Percentiles rank a stretch among this genome's conserved stretches.
Conservation (phyloP, 106 monocot genomes). For the Acanthochlamys bracteata region DNA sequence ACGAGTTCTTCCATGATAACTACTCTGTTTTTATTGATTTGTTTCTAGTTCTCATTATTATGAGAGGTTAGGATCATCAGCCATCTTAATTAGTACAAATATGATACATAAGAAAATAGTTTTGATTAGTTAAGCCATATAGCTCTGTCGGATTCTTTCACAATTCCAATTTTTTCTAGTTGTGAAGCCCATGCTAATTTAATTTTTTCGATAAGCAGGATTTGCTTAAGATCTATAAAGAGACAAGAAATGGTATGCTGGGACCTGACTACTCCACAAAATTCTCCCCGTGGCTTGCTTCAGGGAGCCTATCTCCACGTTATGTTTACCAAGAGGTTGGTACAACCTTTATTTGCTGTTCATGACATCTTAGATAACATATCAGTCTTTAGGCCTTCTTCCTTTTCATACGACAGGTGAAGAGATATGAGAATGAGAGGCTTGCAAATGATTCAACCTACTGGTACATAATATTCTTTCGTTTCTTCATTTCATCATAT, state of each 20-base stretch:
- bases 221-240: slow-evolving; percentile 69
- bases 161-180: neutral
- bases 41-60: no score
- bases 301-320: slow-evolving; percentile 82
- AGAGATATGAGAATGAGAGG: slow-evolving; percentile 84
- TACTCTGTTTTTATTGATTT: no score
- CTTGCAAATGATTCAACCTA: slow-evolving; percentile 92
- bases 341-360: neutral
- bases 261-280: slow-evolving; percentile 96
- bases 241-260: slow-evolving; percentile 94
- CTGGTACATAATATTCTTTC: slow-evolving; percentile 42
- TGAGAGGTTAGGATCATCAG: no score
- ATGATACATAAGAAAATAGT: no score
- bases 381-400: neutral
- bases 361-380: neutral
- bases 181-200: no score
- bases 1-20: no score
- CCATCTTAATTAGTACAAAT: no score
- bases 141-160: neutral
- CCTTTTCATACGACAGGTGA: slow-evolving; percentile 42
- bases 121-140: no score
- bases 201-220: slow-evolving; percentile 34
- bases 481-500: no score
- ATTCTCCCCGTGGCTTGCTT: slow-evolving; percentile 96
- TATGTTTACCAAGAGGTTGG: slow-evolving; percentile 85